Percentiles rank a stretch among this genome's conserved stretches.
Conservation (phyloP, 768 basidiomycete genomes). For the Agrocybe praecox region DNA sequence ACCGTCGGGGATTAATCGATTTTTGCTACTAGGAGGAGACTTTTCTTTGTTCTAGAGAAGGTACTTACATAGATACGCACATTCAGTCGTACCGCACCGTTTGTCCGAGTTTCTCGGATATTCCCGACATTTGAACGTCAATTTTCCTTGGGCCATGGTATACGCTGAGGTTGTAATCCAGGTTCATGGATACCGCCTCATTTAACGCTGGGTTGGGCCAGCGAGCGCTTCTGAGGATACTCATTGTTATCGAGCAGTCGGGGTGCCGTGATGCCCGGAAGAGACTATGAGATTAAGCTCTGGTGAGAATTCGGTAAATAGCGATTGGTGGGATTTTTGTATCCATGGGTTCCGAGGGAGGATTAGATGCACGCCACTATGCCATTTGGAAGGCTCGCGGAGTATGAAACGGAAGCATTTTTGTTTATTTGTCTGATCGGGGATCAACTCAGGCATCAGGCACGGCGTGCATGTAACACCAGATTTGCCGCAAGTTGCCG, state of each 20-base stretch:
- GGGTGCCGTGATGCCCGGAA: conserved; percentile 14
- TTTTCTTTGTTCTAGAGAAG: not conserved
- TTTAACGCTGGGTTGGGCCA: no score
- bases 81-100: conserved; percentile 11
- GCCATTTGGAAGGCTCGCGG: conserved; percentile 36
- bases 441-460: conserved; percentile 51
- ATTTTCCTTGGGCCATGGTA: not conserved
- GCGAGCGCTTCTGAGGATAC: not conserved
- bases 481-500: conserved; percentile 38
- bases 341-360: conserved; percentile 30
- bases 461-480: conserved; percentile 30
- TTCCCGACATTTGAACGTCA: not conserved
- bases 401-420: conserved; percentile 36
- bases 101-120: conserved; percentile 15
- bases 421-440: conserved; percentile 60
- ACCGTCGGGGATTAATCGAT: not conserved
- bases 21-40: no score
- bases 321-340: conserved; percentile 21
- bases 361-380: conserved; percentile 32
- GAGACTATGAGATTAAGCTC: not conserved
- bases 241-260: not conserved
- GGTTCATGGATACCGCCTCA: no score
- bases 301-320: conserved; percentile 10
- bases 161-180: no score
- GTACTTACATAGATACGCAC: not conserved